Evolutionary conservation across 805 yeast genomes (phyloP), one percentile per base, ranked within the genome.

Genomic region (Saccharomyces jurei): DNA sequence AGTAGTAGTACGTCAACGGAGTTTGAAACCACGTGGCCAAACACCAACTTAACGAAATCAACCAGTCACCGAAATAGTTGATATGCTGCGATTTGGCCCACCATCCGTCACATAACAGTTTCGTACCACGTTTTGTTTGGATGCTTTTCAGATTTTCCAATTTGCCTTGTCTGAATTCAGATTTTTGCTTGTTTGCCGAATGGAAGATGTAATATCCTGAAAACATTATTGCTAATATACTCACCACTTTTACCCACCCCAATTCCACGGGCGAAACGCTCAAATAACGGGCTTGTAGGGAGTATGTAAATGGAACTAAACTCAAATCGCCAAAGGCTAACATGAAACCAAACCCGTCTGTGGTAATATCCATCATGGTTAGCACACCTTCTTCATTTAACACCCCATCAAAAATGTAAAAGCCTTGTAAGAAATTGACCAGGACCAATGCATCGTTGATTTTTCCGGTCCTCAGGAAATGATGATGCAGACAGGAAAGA

Each of bases 311-410:
- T 31, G 99, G 99, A 25, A 94, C 89, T 75, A 94, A 79, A 2
- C 94, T 83, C 63, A 94, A 77, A 68, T 94, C 99, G 29, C 99
- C 99, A 74, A 92, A 91, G 2, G 90, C 83, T 52, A 94, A 76
- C 99, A 94, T 94, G 72, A 85, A 91, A 1, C 99, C 99, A 68
- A 94, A 89, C 0, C 99, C 99, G 72, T 94, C 99, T 10, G 96
- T 88, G 6, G 95, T 87, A 50, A 91, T 83, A 70, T 94, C 99
- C 80, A 94, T 92, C 97, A 94, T 94, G 6, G 94, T 83, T 56
- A 94, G 74, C 11, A 84, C 80, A 5, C 97, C 97, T 64, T 83
- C 88, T 69, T 94, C 98, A 69, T 90, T 89, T 60, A 89, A 74
- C 0, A 92, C 95, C 50, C 97, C 97, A 67, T 94, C 99, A 64